phyloP scores from a whole-genome alignment of 2,329 filamentous ascomycete species.

The Diaporthe batatas region DNA sequence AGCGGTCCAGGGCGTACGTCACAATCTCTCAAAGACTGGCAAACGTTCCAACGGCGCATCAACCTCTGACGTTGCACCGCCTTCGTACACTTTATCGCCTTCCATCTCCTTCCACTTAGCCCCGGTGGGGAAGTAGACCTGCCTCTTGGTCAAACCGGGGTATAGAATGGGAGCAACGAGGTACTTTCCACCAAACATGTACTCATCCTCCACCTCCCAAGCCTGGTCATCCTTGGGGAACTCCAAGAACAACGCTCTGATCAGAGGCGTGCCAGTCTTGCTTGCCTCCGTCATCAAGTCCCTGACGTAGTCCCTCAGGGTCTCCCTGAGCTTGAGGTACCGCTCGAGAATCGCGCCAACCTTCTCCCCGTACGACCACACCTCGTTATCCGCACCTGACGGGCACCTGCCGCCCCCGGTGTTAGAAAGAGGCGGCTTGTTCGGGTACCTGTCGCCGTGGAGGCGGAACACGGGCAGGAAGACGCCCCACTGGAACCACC shows the following conservation, averaged over 20 bases:
- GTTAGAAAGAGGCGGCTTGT: constrained; percentile 52
- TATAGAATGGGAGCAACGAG: constrained; percentile 68
- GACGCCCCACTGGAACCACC: constrained; percentile 79
- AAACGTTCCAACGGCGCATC: constrained; percentile 39
- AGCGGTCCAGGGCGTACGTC: neutral
- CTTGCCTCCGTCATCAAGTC: constrained; percentile 71
- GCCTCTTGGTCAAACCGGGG: constrained; percentile 58
- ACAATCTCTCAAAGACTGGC: constrained; percentile 40
- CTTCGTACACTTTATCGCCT: constrained; percentile 35
- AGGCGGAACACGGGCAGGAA: constrained; percentile 77
- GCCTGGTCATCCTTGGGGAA: constrained; percentile 67
- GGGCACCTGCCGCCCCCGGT: constrained; percentile 57
- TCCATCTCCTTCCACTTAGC: constrained; percentile 45
- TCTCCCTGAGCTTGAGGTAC: constrained; percentile 71
- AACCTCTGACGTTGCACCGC: constrained; percentile 37
- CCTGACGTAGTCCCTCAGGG: constrained; percentile 69
- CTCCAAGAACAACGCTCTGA: constrained; percentile 73
- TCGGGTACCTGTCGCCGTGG: constrained; percentile 75
- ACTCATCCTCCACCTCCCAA: constrained; percentile 72
- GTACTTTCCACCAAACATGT: constrained; percentile 74
- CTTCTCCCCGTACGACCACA: constrained; percentile 75
- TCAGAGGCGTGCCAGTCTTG: constrained; percentile 70
- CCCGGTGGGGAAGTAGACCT: constrained; percentile 65
- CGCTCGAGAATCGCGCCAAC: constrained; percentile 71
- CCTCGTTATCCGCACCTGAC: constrained; percentile 70